Conservation (phyloP, 1,139 yeast species). For the Kodamaea plutei region DNA sequence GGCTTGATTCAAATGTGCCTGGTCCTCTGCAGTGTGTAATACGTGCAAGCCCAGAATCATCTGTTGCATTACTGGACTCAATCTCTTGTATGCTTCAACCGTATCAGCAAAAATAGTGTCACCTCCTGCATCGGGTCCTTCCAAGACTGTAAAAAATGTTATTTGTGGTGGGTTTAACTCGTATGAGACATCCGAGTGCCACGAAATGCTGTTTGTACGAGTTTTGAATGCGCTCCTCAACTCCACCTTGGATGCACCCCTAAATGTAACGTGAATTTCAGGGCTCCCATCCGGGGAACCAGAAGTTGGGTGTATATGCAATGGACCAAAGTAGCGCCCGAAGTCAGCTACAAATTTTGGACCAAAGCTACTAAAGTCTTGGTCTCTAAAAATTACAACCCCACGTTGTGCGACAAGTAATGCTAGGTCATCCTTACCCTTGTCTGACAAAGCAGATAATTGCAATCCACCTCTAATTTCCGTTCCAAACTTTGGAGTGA, state of each 20-base stretch:
- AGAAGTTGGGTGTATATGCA: constrained; percentile 36
- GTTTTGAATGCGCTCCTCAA: constrained; percentile 17
- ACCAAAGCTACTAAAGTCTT: constrained; percentile 27
- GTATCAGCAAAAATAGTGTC: constrained; percentile 33
- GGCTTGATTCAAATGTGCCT: constrained; percentile 17
- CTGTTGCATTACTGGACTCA: constrained; percentile 23
- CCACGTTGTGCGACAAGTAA: constrained; percentile 33
- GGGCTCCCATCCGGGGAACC: constrained; percentile 33
- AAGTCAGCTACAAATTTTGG: constrained; percentile 26
- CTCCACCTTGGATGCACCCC: constrained; percentile 22
- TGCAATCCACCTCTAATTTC: constrained; percentile 21
- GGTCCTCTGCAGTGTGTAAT: constrained; percentile 24
- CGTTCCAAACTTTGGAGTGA: constrained; percentile 18
- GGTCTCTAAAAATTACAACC: constrained; percentile 32
- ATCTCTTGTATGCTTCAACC: constrained; percentile 26
- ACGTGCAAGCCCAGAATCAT: constrained; percentile 23
- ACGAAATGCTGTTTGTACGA: constrained; percentile 24
- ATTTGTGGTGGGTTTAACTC: constrained; percentile 33
- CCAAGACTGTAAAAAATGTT: constrained; percentile 31
- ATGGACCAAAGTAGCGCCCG: constrained; percentile 31
- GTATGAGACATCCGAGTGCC: constrained; percentile 38
- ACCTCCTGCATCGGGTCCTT: constrained; percentile 36
- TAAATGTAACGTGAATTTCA: constrained; percentile 26
- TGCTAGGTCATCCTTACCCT: constrained; percentile 31
- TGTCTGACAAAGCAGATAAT: constrained; percentile 19